Conservation (phyloP, 352 stramenopile species). For the Globisporangium solare region DNA sequence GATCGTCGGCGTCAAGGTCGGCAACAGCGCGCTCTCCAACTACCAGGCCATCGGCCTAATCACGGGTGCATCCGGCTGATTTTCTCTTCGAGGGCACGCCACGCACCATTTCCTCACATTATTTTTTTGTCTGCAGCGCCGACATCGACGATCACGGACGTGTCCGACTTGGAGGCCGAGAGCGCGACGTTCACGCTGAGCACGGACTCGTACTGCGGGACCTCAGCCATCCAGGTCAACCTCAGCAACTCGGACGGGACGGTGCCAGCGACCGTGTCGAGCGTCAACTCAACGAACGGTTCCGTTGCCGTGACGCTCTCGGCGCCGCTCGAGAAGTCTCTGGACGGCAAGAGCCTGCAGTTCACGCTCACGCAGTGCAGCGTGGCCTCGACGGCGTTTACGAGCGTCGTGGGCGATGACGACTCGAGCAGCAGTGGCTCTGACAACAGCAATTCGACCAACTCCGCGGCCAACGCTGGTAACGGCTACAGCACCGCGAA, state of each 20-base stretch:
- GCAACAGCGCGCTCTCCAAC: constrained; percentile 38
- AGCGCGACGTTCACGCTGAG: constrained; percentile 31
- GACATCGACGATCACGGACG: constrained; percentile 26
- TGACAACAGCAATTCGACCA: constrained; percentile 4
- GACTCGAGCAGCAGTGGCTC: constrained; percentile 10
- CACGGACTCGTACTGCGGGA: constrained; percentile 38
- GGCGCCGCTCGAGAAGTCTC: constrained; percentile 23
- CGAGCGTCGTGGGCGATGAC: constrained; percentile 17
- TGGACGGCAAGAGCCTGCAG: constrained; percentile 26
- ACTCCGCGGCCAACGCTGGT: constrained; percentile 4
- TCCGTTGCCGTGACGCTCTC: constrained; percentile 35
- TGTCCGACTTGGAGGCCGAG: constrained; percentile 24
- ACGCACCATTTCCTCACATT: not conserved
- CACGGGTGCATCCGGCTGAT: constrained; percentile 23
- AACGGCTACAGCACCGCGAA: constrained; percentile 3
- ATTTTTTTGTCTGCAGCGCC: not conserved
- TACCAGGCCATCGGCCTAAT: constrained; percentile 43
- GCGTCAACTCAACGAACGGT: constrained; percentile 29
- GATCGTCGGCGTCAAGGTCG: constrained; percentile 49
- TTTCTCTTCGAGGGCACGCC: not conserved
- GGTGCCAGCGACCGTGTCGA: constrained; percentile 6
- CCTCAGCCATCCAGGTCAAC: constrained; percentile 29
- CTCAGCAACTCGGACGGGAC: constrained; percentile 16
- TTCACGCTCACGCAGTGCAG: constrained; percentile 51
- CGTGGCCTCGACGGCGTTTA: constrained; percentile 20